These are phyloP conservation scores for Cryphonectria japonica DNA, from an alignment of 2,329 filamentous ascomycete species.

Conservation along the genomic window DNA sequence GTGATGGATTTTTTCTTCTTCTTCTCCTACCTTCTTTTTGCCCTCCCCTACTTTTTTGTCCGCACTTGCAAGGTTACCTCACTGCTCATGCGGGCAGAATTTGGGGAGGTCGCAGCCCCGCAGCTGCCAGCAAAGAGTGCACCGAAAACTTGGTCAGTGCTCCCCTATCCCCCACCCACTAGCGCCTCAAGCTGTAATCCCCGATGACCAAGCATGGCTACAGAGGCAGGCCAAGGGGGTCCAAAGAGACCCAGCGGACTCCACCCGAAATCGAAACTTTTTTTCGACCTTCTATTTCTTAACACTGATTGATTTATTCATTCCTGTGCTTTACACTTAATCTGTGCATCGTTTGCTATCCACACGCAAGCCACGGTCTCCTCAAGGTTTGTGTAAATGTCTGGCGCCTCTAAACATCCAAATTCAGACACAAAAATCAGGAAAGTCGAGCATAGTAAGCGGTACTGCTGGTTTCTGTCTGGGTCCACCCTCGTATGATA, in stretches of 20 bases:
- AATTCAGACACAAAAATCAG: neutral
- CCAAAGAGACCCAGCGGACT: neutral
- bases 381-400: neutral
- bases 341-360: neutral
- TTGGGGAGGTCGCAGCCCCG: slow-evolving; percentile 1
- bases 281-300: neutral
- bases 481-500: neutral
- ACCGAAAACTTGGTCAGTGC: slow-evolving; percentile 8
- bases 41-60: neutral
- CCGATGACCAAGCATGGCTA: slow-evolving; percentile 9
- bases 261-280: neutral
- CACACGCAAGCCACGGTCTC: neutral
- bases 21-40: neutral
- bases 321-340: neutral
- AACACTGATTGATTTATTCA: too few relatives aligned
- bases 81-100: neutral
- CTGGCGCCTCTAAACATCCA: neutral
- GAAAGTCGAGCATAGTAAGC: too few relatives aligned
- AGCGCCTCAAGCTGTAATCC: neutral
- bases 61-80: slow-evolving; percentile 1
- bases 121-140: slow-evolving; percentile 9
- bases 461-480: too few relatives aligned
- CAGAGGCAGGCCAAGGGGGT: neutral
- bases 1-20: slow-evolving; percentile 9
- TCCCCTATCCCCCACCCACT: neutral